A percentile compares a stretch with the other conserved stretches of the same genome.
phyloP scores from a whole-genome alignment of 1,284 basidiomycete genomes.

The Anthracocystis walkeri region DNA sequence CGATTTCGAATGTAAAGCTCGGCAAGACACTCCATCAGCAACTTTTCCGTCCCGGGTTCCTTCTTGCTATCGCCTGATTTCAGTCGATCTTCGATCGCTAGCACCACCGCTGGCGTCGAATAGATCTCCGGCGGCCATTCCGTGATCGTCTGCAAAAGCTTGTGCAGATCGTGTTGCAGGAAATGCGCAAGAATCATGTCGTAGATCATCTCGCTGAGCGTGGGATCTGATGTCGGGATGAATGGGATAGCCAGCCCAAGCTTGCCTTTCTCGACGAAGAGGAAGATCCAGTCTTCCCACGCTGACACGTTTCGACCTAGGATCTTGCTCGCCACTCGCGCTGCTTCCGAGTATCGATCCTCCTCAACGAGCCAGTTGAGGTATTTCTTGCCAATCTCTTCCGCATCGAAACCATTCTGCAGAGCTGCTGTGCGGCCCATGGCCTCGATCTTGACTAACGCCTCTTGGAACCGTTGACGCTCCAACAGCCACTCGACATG shows the following conservation, averaged over 20 bases:
- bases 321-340: slow-evolving; percentile 85
- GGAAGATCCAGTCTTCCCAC: slow-evolving; percentile 96
- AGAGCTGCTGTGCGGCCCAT: slow-evolving; percentile 70
- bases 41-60: slow-evolving; percentile 71
- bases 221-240: slow-evolving; percentile 85
- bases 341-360: slow-evolving; percentile 87
- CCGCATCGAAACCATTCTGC: slow-evolving; percentile 74
- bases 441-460: slow-evolving; percentile 83
- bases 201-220: slow-evolving; percentile 85
- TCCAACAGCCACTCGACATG: slow-evolving; percentile 94
- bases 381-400: slow-evolving; percentile 68
- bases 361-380: slow-evolving; percentile 61
- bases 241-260: slow-evolving; percentile 88
- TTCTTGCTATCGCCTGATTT: slow-evolving; percentile 57
- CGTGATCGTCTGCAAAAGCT: slow-evolving; percentile 81
- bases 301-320: slow-evolving; percentile 81
- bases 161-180: slow-evolving; percentile 81
- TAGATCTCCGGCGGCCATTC: slow-evolving; percentile 93
- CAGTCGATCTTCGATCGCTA: slow-evolving; percentile 85
- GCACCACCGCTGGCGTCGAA: slow-evolving; percentile 84
- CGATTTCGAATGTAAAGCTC: slow-evolving; percentile 90
- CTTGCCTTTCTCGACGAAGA: slow-evolving; percentile 85
- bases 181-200: slow-evolving; percentile 94
- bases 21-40: slow-evolving; percentile 90
- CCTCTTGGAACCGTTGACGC: slow-evolving; percentile 85